phyloP scores from a whole-genome alignment of 1,284 basidiomycete species.

The Malassezia pachydermatis region DNA sequence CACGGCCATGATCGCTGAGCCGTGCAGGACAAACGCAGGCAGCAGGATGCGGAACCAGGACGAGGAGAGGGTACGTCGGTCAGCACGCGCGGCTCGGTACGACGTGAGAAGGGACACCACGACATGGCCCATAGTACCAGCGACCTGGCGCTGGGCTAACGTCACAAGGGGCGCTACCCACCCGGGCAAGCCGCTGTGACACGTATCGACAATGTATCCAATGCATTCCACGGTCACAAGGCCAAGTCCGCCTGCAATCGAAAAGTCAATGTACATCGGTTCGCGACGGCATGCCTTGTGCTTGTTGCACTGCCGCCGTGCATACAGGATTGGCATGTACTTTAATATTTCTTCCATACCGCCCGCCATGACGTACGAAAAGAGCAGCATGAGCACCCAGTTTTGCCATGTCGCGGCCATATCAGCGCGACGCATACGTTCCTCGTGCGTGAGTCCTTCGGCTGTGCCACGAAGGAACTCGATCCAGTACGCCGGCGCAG shows the following conservation, averaged over 20 bases:
- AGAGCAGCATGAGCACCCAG: constrained; percentile 3
- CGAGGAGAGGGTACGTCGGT: background rate
- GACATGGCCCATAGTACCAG: constrained; percentile 1
- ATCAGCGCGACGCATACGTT: background rate
- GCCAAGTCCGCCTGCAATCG: background rate
- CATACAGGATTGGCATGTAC: background rate
- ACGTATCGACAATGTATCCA: constrained; percentile 4
- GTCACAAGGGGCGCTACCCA: constrained; percentile 1
- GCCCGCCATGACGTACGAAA: constrained; percentile 8
- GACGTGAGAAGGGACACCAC: background rate
- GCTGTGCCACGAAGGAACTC: constrained; percentile 6
- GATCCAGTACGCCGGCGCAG: constrained; percentile 1
- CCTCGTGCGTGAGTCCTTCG: background rate
- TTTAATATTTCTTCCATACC: constrained; percentile 4
- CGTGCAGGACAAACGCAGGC: constrained; percentile 1
- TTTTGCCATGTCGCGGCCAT: constrained; percentile 2
- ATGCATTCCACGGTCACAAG: constrained; percentile 8
- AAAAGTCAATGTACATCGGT: background rate
- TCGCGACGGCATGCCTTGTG: background rate
- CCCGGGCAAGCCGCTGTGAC: background rate
- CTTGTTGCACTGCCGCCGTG: background rate
- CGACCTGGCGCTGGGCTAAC: background rate
- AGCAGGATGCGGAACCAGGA: background rate
- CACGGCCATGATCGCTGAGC: constrained; percentile 3
- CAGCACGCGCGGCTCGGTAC: background rate